Conservation (phyloP, 768 basidiomycete species). For the Termitomyces sp. region DNA sequence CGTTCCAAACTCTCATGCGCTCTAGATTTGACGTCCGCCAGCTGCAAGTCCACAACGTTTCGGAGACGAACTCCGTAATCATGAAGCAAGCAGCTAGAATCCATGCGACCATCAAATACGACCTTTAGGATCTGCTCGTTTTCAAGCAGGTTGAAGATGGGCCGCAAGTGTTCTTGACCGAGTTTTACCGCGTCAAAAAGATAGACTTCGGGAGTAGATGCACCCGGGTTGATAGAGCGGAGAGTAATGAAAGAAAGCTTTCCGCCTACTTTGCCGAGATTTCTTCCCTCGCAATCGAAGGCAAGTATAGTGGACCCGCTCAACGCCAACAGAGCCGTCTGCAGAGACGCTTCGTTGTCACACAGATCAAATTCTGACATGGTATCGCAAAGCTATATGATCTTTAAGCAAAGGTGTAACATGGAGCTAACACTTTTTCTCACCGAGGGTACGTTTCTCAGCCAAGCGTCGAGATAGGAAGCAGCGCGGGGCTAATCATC, state of each 20-base stretch:
- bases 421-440: not conserved
- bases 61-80: constrained; percentile 8
- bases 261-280: constrained; percentile 11
- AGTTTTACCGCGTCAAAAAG: constrained; percentile 17
- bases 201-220: constrained; percentile 2
- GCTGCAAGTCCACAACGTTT: constrained; percentile 18
- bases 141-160: constrained; percentile 16
- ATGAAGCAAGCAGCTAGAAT: constrained; percentile 19
- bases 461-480: not conserved
- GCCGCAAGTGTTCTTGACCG: not conserved
- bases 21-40: constrained; percentile 18
- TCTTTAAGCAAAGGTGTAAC: not conserved
- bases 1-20: not conserved
- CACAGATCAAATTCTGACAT: constrained; percentile 5
- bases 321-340: not conserved
- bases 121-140: constrained; percentile 13
- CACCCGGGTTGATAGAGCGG: constrained; percentile 5
- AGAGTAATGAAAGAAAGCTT: constrained; percentile 15
- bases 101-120: constrained; percentile 20
- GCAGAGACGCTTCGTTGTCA: not conserved
- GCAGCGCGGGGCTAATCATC: not conserved
- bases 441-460: not conserved
- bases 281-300: constrained; percentile 18
- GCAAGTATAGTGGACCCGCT: constrained; percentile 1
- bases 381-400: not conserved